These are phyloP conservation scores for Fusarium xyrophilum DNA, from an alignment of 2,329 filamentous ascomycete species.

Conservation along the genomic window DNA sequence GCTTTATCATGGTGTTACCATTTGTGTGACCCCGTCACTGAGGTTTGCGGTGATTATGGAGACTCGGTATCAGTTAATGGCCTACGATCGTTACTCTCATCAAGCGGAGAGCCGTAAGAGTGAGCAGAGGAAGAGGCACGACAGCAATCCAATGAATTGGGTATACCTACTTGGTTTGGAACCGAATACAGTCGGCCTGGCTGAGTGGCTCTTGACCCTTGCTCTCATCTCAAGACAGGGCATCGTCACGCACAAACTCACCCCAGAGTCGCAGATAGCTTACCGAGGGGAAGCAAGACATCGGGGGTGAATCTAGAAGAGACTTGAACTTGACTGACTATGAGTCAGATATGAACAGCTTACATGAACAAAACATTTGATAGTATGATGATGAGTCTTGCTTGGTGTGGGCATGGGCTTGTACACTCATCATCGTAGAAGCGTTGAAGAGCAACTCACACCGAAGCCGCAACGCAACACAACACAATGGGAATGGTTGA, in stretches of 20 bases:
- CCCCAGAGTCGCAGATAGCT: not conserved
- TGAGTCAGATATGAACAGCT: not conserved
- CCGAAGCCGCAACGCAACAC: not conserved
- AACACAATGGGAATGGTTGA: no score
- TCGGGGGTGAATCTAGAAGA: not conserved
- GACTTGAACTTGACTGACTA: no score
- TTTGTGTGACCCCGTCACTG: constrained; percentile 19
- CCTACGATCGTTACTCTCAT: not conserved
- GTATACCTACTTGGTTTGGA: no score
- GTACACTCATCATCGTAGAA: not conserved
- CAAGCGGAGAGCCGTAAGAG: not conserved
- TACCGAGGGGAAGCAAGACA: not conserved
- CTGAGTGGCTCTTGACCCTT: not conserved
- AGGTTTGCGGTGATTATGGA: not conserved
- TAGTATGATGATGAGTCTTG: not conserved
- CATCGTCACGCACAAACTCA: not conserved
- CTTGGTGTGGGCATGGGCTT: not conserved
- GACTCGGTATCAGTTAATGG: not conserved
- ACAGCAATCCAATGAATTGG: not conserved
- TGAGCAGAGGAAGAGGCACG: not conserved
- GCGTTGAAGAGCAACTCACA: not conserved
- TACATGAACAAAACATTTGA: not conserved
- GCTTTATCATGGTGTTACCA: constrained; percentile 17
- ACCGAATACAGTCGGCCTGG: not conserved
- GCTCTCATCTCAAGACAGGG: not conserved